Evolutionary conservation across 768 basidiomycete species (phyloP).

Genomic region (Psilocybe cyanescens): DNA sequence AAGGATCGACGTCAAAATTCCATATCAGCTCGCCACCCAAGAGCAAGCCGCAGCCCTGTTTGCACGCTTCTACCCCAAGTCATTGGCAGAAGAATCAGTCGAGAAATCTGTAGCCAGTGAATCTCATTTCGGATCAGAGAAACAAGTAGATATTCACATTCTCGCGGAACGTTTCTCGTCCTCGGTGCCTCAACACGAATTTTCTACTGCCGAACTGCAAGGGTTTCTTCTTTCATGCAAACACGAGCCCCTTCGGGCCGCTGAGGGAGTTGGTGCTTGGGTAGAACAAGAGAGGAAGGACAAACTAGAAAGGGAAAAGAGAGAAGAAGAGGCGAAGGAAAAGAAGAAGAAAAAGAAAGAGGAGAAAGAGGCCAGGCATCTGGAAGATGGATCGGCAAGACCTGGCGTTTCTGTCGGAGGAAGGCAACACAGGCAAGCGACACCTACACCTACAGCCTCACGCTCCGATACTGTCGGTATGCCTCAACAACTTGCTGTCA

Average conservation of each 20-base stretch:
- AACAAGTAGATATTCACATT: conserved; percentile 13
- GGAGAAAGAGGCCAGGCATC: background rate
- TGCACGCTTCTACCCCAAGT: conserved; percentile 50
- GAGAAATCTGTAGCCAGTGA: background rate
- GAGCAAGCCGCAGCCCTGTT: conserved; percentile 55
- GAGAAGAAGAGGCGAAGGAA: conserved; percentile 31
- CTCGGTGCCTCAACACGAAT: conserved; percentile 46
- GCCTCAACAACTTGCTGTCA: background rate
- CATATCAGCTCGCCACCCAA: conserved; percentile 51
- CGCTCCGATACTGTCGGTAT: background rate
- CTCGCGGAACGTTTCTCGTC: conserved; percentile 46
- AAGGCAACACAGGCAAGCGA: too few relatives aligned
- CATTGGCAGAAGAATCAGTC: conserved; percentile 13
- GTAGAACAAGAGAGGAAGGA: conserved; percentile 39
- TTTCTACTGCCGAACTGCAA: conserved; percentile 67
- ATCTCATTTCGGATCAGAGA: background rate
- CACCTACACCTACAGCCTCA: background rate
- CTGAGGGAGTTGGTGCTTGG: conserved; percentile 40
- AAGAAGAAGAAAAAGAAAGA: background rate
- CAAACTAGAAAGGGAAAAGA: conserved; percentile 31
- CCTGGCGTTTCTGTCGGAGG: conserved; percentile 3
- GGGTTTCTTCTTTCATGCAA: conserved; percentile 56
- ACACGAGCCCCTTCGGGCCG: conserved; percentile 38
- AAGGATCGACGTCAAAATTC: conserved; percentile 55
- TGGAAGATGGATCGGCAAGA: background rate